Evolutionary conservation across 805 yeast species (phyloP).

Genomic region (Kluyveromyces aestuarii): DNA sequence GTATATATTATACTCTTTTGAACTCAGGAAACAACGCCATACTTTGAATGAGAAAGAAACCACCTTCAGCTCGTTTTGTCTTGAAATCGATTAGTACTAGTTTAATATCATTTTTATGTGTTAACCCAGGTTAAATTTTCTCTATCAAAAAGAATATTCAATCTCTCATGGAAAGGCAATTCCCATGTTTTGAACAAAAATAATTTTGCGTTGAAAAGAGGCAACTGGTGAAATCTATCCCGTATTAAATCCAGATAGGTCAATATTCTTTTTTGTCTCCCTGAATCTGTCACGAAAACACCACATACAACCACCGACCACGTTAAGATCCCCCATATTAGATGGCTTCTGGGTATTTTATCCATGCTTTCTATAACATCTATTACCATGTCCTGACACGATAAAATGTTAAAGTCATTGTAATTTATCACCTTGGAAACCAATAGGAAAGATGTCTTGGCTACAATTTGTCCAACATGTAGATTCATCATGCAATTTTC

Average conservation of each 20-base stretch:
- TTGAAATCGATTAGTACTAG: too few relatives aligned
- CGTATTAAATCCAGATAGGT: conserved; percentile 7
- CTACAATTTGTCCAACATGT: conserved; percentile 8
- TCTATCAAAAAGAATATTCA: conserved; percentile 8
- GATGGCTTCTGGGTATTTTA: conserved; percentile 7
- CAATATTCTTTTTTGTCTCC: conserved; percentile 4
- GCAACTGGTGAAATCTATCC: conserved; percentile 7
- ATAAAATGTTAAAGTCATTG: conserved; percentile 4
- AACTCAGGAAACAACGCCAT: too few relatives aligned
- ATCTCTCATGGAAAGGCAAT: conserved; percentile 3
- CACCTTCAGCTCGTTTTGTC: too few relatives aligned
- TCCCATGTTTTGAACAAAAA: conserved; percentile 9
- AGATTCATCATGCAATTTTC: conserved; percentile 8
- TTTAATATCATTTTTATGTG: conserved; percentile 1
- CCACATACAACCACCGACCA: conserved; percentile 11
- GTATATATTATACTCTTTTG: too few relatives aligned
- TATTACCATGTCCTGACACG: conserved; percentile 6
- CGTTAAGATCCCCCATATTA: conserved; percentile 10
- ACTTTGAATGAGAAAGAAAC: too few relatives aligned
- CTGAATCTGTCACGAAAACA: conserved; percentile 6
- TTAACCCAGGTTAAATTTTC: conserved; percentile 5
- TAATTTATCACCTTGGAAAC: conserved; percentile 7
- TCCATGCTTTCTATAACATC: conserved; percentile 7
- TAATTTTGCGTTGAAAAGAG: conserved; percentile 4
- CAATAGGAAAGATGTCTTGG: conserved; percentile 10